Conservation (phyloP, 129 eudicot species). For the Dittrichia graveolens region DNA sequence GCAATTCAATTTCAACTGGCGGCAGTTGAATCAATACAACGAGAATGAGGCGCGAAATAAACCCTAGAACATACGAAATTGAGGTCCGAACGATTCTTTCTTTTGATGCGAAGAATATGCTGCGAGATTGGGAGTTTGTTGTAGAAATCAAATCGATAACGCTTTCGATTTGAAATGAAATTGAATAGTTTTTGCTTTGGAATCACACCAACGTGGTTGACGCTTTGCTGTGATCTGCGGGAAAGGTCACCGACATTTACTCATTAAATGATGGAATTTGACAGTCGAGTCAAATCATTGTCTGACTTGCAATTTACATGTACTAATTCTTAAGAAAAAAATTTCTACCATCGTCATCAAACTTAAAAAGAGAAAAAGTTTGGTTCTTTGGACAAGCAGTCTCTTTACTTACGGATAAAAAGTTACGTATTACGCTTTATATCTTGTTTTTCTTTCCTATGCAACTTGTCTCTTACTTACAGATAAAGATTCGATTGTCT, state of each 20-base stretch:
- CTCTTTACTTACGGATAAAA: too few relatives aligned
- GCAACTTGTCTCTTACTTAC: too few relatives aligned
- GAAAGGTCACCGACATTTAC: conserved; percentile 33
- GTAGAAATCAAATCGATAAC: conserved; percentile 18
- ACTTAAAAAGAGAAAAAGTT: too few relatives aligned
- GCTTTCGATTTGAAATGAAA: neutral
- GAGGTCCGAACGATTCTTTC: neutral
- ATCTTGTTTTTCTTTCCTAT: too few relatives aligned
- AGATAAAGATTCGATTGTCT: too few relatives aligned
- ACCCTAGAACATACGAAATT: conserved; percentile 33
- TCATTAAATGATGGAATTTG: neutral
- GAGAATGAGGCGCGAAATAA: conserved; percentile 34
- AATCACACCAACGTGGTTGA: conserved; percentile 25
- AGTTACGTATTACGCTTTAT: too few relatives aligned
- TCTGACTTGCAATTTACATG: conserved; percentile 25
- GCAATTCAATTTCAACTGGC: conserved; percentile 23
- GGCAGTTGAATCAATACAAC: conserved; percentile 22
- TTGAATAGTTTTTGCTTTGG: conserved; percentile 32
- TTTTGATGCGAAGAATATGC: conserved; percentile 34
- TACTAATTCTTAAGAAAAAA: neutral
- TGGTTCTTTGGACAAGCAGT: too few relatives aligned
- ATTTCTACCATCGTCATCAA: neutral
- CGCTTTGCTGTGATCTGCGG: conserved; percentile 42
- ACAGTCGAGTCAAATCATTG: conserved; percentile 32
- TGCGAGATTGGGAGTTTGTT: conserved; percentile 28